These are phyloP conservation scores for Pyrenophora seminiperda DNA, from an alignment of 2,329 filamentous ascomycete species.

Conservation along the genomic window DNA sequence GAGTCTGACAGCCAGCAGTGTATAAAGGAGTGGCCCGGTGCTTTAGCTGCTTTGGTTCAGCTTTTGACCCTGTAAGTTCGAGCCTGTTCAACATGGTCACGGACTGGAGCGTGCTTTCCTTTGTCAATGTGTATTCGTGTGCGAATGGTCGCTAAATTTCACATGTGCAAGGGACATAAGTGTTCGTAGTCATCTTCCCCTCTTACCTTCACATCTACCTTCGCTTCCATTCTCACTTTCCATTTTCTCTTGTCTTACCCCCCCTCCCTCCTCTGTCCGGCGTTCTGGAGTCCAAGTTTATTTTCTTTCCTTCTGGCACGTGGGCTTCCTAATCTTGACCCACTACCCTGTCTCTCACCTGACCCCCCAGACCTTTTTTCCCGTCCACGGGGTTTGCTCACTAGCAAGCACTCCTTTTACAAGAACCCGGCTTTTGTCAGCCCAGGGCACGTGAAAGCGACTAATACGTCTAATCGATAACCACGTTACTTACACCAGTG, in stretches of 20 bases:
- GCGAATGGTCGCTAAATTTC: constrained; percentile 2
- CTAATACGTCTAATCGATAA: too few relatives aligned
- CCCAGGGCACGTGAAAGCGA: too few relatives aligned
- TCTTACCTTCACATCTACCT: background rate
- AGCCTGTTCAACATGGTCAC: constrained; percentile 14
- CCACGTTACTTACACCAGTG: too few relatives aligned
- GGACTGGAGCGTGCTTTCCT: constrained; percentile 21
- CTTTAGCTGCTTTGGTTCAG: constrained; percentile 17
- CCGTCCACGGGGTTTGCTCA: too few relatives aligned
- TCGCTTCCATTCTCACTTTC: background rate
- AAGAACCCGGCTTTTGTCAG: too few relatives aligned
- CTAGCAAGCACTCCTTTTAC: too few relatives aligned
- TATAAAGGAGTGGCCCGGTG: constrained; percentile 2
- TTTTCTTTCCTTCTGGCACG: background rate
- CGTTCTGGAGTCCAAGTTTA: background rate
- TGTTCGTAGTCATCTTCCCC: background rate
- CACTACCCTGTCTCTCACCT: too few relatives aligned
- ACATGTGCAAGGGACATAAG: background rate
- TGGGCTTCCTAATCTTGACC: background rate
- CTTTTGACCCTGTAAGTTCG: constrained; percentile 9
- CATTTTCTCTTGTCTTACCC: background rate
- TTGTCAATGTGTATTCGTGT: constrained; percentile 14
- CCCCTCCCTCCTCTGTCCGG: too few relatives aligned
- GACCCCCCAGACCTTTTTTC: too few relatives aligned
- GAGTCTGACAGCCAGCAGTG: constrained; percentile 9